Evolutionary conservation across 2,329 filamentous ascomycete genomes (phyloP).

Genomic region (Purpureocillium takamizusanense): DNA sequence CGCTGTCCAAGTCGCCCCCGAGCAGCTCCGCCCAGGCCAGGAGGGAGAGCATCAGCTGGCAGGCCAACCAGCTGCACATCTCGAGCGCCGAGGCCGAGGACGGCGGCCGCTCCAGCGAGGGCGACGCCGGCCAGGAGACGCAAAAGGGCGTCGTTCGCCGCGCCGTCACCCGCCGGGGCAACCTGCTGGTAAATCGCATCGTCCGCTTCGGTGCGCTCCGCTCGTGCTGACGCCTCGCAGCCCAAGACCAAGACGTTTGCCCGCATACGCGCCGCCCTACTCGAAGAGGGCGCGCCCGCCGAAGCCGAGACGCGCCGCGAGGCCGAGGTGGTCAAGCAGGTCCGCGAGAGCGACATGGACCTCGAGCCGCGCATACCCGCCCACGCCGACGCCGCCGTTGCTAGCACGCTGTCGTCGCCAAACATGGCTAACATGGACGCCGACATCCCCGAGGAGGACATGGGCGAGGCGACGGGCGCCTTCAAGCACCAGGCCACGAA

Average conservation of each 20-base stretch:
- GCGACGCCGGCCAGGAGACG: conserved; percentile 40
- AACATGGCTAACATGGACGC: conserved; percentile 52
- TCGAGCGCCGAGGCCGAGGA: conserved; percentile 62
- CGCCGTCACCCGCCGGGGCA: conserved; percentile 77
- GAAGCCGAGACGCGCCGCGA: conserved; percentile 86
- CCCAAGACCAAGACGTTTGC: conserved; percentile 96
- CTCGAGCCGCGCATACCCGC: conserved; percentile 35
- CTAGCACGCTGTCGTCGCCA: conserved; percentile 60
- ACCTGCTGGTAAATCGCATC: conserved; percentile 59
- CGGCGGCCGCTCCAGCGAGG: conserved; percentile 50
- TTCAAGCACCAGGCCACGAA: conserved; percentile 68
- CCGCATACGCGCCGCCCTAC: conserved; percentile 78
- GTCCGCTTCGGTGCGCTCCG: too few relatives aligned
- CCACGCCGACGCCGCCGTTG: conserved; percentile 36
- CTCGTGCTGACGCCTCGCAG: conserved; percentile 33
- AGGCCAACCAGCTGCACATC: conserved; percentile 81
- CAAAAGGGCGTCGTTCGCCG: conserved; percentile 72
- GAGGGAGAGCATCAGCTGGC: conserved; percentile 82
- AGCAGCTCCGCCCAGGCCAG: conserved; percentile 44
- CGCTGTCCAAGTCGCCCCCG: conserved; percentile 68
- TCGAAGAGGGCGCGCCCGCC: conserved; percentile 79
- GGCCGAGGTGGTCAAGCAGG: conserved; percentile 90
- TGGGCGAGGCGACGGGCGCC: conserved; percentile 61
- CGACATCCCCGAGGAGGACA: conserved; percentile 47
- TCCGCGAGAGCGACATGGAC: conserved; percentile 77